Evolutionary conservation across 108 stramenopile species (phyloP).

Genomic region (Cyclotella baltica): DNA sequence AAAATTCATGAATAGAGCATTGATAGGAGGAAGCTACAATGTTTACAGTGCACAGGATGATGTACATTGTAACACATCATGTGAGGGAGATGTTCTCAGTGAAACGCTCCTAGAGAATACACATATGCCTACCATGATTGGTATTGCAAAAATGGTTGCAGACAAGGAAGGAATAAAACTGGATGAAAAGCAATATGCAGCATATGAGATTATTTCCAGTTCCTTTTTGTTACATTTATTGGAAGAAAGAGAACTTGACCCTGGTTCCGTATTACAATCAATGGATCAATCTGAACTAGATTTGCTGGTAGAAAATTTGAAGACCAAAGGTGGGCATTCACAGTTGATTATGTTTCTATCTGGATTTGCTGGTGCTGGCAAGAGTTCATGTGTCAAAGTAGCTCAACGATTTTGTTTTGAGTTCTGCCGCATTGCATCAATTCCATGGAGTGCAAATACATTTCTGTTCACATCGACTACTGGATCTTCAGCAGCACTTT

Average conservation of each 20-base stretch:
- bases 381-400: slow-evolving; percentile 20
- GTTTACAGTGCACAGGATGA: not conserved
- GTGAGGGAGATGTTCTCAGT: not conserved
- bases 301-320: too few species aligned
- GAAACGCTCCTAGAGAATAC: not conserved
- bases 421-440: slow-evolving; percentile 10
- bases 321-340: too few species aligned
- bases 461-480: slow-evolving; percentile 27
- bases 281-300: too few species aligned
- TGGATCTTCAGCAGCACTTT: slow-evolving; percentile 21
- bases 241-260: too few species aligned
- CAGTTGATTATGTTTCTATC: slow-evolving; percentile 27
- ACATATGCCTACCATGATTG: not conserved
- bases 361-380: slow-evolving; percentile 19
- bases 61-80: too few species aligned
- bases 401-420: slow-evolving; percentile 32
- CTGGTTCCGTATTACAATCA: too few species aligned
- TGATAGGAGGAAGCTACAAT: too few species aligned
- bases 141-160: not conserved
- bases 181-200: not conserved
- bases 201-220: not conserved
- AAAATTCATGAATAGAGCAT: too few species aligned
- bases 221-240: not conserved
- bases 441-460: slow-evolving; percentile 14
- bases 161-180: not conserved